Conservation (phyloP, 2,329 filamentous ascomycete genomes). For the Chaetomiaceae sp. region DNA sequence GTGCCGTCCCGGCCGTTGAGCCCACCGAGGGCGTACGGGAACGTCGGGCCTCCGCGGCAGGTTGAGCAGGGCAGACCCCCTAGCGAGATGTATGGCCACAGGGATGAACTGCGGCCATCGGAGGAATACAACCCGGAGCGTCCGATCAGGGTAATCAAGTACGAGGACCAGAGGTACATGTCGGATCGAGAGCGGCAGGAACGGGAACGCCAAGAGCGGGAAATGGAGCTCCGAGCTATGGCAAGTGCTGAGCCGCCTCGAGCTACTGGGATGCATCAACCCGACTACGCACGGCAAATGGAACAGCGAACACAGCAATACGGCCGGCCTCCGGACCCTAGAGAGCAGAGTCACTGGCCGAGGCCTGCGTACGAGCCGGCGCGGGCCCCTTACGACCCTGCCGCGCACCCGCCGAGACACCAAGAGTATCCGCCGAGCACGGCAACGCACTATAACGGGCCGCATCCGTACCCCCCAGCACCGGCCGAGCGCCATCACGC, state of each 20-base stretch:
- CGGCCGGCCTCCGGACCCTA: constrained; percentile 36
- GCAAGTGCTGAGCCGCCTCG: constrained; percentile 43
- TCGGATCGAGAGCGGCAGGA: constrained; percentile 37
- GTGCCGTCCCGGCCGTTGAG: constrained; percentile 45
- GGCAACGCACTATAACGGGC: constrained; percentile 34
- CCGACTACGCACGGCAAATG: constrained; percentile 38
- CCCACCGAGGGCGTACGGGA: constrained; percentile 45
- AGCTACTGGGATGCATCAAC: constrained; percentile 39
- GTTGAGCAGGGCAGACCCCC: constrained; percentile 41
- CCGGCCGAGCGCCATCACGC: constrained; percentile 37
- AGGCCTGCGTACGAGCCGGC: constrained; percentile 38
- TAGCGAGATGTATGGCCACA: constrained; percentile 41
- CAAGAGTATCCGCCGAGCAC: constrained; percentile 44
- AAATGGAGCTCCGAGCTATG: constrained; percentile 36
- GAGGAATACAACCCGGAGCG: constrained; percentile 51
- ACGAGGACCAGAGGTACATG: constrained; percentile 49
- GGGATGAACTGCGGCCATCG: constrained; percentile 41
- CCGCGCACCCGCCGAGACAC: constrained; percentile 39
- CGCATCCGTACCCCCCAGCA: constrained; percentile 30
- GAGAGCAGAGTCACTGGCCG: constrained; percentile 35
- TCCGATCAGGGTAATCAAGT: constrained; percentile 38
- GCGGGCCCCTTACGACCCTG: constrained; percentile 37
- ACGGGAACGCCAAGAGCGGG: constrained; percentile 34
- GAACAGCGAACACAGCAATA: constrained; percentile 34
- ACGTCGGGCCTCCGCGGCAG: constrained; percentile 37